A percentile compares a stretch with the other conserved stretches of the same genome.
Evolutionary conservation across 805 yeast genomes (phyloP).

Genomic region (Yamadazyma philogaea): DNA sequence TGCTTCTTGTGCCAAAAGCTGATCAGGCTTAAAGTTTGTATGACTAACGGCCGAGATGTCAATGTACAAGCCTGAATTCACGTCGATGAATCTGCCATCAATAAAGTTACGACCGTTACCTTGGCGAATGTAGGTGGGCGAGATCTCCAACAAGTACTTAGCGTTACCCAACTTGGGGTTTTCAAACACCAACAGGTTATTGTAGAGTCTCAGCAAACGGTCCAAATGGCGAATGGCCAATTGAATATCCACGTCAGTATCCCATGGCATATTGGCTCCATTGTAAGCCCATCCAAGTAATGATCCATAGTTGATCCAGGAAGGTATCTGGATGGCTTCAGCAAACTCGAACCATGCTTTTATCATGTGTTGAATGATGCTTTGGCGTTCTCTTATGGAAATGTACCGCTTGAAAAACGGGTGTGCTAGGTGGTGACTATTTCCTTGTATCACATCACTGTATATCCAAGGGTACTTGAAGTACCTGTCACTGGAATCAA

Average conservation of each 20-base stretch:
- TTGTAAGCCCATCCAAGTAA: conserved; percentile 31
- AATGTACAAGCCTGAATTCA: conserved; percentile 40
- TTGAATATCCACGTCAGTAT: conserved; percentile 30
- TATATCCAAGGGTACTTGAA: conserved; percentile 42
- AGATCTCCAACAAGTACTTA: conserved; percentile 23
- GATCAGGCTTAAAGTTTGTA: conserved; percentile 22
- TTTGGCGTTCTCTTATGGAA: conserved; percentile 34
- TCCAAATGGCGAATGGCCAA: conserved; percentile 25
- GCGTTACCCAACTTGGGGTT: conserved; percentile 31
- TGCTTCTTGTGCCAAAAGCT: conserved; percentile 7
- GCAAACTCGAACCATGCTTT: conserved; percentile 37
- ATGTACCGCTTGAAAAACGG: conserved; percentile 38
- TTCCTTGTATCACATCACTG: conserved; percentile 33
- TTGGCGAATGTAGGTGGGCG: conserved; percentile 29
- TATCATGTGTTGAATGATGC: conserved; percentile 36
- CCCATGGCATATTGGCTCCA: conserved; percentile 33
- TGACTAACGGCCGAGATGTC: conserved; percentile 42
- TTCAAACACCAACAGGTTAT: conserved; percentile 23
- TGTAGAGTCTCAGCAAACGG: conserved; percentile 23
- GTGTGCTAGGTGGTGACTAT: conserved; percentile 31
- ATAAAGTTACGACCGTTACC: conserved; percentile 42
- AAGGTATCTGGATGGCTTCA: conserved; percentile 25
- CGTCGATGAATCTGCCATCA: conserved; percentile 37
- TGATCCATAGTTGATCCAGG: conserved; percentile 30
- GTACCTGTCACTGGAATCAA: conserved; percentile 26